Evolutionary conservation across 2,329 filamentous ascomycete genomes (phyloP), one percentile per base, ranked within the genome.

Genomic region (Ampelomyces quisqualis): DNA sequence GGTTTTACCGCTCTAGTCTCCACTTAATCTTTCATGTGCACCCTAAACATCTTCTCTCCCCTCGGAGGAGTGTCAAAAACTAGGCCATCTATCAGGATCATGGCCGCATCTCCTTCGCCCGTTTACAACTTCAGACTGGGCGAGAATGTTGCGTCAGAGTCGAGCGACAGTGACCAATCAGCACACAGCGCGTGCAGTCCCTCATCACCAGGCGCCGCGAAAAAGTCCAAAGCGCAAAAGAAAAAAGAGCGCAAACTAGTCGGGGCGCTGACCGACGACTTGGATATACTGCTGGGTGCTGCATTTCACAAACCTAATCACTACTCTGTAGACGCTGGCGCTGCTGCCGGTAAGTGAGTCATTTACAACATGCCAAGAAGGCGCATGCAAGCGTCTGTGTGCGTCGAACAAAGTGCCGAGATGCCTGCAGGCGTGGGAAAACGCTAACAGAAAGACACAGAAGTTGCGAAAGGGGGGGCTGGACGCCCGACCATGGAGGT

Each of bases 141-240:
- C 18, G 42, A 46, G 2, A 42, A 43, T 13, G 34, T 40, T 15
- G 38, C 47, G 29, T 49, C 51, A 22, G 53, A 55, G 30, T 49
- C 40, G 23, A 58, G 53, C 40, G 53, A 57, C 30, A 44, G 38
- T 23, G 53, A 57, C 53, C 55, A 57, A 57, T 57, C 55, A 52
- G 49, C 49, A 14, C 40, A 40, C 11, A 58, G 51, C 38, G 43
- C 49, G 43, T 51, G 45, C 34, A 52, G 46, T 40, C 37, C 48
- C 17, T 57, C 55, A 34, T 49, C 51, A 37, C 34, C 39, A 30
- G 34, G 30, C 27, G 15, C 31, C 20, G 39, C 32, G 34, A 47
- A 47, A 45, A 47, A 32, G 52, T 49, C 35, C 39, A 41, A 32
- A 55, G 22, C 14, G 29, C 14, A 14, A 18, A 29, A 19, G 13